phyloP scores from a whole-genome alignment of 805 yeast genomes.

The Groenewaldozyma tartarivorans region DNA sequence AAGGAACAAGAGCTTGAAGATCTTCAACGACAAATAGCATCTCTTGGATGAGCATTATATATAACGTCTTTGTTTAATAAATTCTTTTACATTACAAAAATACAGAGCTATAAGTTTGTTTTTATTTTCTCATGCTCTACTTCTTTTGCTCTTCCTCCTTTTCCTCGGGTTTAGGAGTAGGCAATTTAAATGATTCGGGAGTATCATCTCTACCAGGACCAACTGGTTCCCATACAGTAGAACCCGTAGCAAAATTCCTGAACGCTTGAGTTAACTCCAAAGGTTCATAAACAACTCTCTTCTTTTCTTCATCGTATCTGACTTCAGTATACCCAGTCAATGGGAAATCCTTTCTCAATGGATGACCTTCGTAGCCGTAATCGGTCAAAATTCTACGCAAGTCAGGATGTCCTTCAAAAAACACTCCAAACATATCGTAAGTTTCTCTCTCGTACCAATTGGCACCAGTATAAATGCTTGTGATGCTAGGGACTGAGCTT shows the following conservation, averaged over 20 bases:
- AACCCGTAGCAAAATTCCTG: constrained; percentile 82
- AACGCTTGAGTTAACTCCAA: constrained; percentile 86
- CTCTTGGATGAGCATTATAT: constrained; percentile 1
- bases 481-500: constrained; percentile 69
- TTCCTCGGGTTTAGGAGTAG: constrained; percentile 71
- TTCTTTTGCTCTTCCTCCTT: constrained; percentile 34
- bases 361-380: constrained; percentile 89
- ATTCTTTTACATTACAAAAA: constrained; percentile 1
- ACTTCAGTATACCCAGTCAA: constrained; percentile 87
- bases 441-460: constrained; percentile 91
- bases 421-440: constrained; percentile 78
- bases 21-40: constrained; percentile 27
- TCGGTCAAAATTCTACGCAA: constrained; percentile 84
- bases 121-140: constrained; percentile 11
- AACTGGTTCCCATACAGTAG: constrained; percentile 86
- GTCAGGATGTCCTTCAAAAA: constrained; percentile 85
- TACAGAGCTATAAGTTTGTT: background rate
- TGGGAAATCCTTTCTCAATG: constrained; percentile 87
- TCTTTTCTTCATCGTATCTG: constrained; percentile 82
- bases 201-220: constrained; percentile 78
- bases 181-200: constrained; percentile 74
- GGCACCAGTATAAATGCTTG: constrained; percentile 66
- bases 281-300: constrained; percentile 83
- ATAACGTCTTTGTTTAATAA: constrained; percentile 1
- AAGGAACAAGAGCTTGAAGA: constrained; percentile 52